A percentile compares a stretch with the other conserved stretches of the same genome.
Conservation (phyloP, 495 filamentous ascomycete species). For the Aspergillus haitiensis region DNA sequence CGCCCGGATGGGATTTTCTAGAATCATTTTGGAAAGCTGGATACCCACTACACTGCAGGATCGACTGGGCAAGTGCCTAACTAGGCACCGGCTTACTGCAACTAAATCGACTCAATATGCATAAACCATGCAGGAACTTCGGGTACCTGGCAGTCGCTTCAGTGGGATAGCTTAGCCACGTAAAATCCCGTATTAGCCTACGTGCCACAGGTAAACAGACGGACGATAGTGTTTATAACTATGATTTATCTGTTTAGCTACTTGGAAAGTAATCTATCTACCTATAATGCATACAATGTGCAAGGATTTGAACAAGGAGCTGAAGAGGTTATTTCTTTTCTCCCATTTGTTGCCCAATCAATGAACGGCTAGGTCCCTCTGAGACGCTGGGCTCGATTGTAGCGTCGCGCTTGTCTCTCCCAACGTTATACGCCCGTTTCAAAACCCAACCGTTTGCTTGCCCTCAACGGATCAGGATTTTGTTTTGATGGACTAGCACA, state of each 20-base stretch:
- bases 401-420: neutral
- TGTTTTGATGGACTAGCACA: neutral
- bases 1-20: conserved; percentile 12
- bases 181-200: too few species aligned
- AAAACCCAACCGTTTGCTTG: neutral
- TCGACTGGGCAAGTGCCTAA: conserved; percentile 14
- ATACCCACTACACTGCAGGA: conserved; percentile 15
- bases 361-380: neutral
- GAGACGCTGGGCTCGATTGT: neutral
- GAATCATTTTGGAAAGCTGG: conserved; percentile 16
- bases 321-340: too few species aligned
- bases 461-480: neutral
- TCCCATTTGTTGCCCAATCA: neutral
- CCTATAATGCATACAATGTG: too few species aligned
- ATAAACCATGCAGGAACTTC: conserved; percentile 14
- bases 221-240: too few species aligned
- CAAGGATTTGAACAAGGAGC: too few species aligned
- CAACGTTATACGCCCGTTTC: neutral
- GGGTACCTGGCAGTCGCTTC: neutral
- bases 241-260: too few species aligned
- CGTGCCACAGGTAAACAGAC: too few species aligned
- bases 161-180: too few species aligned
- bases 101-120: conserved; percentile 13
- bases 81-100: conserved; percentile 7
- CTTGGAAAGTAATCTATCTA: too few species aligned